These are phyloP conservation scores for Aspergillus olivimuriae DNA, from an alignment of 495 filamentous ascomycete species.

Conservation along the genomic window DNA sequence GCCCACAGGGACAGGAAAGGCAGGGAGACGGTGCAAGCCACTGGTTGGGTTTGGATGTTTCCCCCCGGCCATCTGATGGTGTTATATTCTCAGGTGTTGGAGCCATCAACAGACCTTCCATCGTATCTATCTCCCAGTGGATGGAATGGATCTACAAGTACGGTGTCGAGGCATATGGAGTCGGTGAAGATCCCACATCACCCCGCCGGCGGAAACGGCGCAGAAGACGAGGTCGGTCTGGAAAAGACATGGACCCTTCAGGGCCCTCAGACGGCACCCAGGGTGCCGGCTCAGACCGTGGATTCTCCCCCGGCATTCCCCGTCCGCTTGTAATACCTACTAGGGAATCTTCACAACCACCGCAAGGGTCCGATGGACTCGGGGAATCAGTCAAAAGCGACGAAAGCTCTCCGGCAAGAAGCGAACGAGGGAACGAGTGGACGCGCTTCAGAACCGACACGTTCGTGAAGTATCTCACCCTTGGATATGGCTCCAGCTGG, in stretches of 20 bases:
- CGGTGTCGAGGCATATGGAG: conserved; percentile 74
- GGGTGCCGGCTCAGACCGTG: conserved; percentile 18
- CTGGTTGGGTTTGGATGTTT: conserved; percentile 63
- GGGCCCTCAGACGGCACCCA: conserved; percentile 7
- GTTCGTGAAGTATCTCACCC: conserved; percentile 53
- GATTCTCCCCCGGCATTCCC: conserved; percentile 37
- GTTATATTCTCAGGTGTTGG: conserved; percentile 77
- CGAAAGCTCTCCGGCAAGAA: conserved; percentile 14
- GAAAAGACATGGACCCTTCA: conserved; percentile 3
- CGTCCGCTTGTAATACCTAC: conserved; percentile 35
- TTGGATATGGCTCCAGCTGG: conserved; percentile 59
- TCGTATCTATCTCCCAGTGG: conserved; percentile 69
- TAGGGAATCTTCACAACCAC: conserved; percentile 19
- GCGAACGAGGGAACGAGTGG: conserved; percentile 19
- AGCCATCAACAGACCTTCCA: conserved; percentile 54
- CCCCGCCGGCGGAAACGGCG: conserved; percentile 39
- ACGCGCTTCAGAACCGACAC: conserved; percentile 33
- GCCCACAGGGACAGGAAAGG: neutral
- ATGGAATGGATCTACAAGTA: conserved; percentile 75
- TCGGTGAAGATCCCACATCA: conserved; percentile 64
- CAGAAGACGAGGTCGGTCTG: conserved; percentile 16
- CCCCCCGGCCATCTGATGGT: conserved; percentile 67
- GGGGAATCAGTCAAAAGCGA: conserved; percentile 8
- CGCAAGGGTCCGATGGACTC: conserved; percentile 8
- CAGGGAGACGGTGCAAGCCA: conserved; percentile 5